Conservation (phyloP, 306 rosid genomes). For the Pyrus pyrifolia region DNA sequence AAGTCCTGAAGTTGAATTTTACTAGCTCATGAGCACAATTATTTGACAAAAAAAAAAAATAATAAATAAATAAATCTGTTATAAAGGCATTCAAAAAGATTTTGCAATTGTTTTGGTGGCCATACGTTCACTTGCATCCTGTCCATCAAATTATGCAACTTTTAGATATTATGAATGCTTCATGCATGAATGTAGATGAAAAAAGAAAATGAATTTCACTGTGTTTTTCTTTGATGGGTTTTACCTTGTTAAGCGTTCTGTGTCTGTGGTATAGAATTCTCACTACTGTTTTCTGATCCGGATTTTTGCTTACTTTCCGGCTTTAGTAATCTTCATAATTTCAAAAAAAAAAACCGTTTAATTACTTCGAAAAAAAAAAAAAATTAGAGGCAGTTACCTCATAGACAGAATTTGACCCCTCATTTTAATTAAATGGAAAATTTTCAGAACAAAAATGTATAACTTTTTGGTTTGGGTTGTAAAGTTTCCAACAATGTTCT, state of each 20-base stretch:
- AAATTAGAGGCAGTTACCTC: background rate
- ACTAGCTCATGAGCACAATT: background rate
- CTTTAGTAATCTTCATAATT: background rate
- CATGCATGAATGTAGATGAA: background rate
- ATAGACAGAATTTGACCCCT: background rate
- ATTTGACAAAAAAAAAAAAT: background rate
- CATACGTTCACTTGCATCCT: background rate
- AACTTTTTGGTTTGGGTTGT: background rate
- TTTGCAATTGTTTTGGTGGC: background rate
- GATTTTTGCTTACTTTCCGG: background rate
- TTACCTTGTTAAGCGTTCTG: background rate
- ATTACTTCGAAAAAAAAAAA: background rate
- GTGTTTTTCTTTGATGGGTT: background rate
- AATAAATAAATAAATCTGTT: background rate
- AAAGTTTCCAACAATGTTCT: background rate
- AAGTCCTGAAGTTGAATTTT: slow-evolving; percentile 21
- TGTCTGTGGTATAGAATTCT: background rate
- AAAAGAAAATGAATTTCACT: background rate
- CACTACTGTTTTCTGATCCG: slow-evolving; percentile 2
- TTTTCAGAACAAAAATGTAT: background rate
- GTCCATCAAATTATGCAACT: background rate
- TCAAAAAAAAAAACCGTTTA: background rate
- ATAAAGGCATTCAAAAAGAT: background rate
- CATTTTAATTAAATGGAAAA: background rate
- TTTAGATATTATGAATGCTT: background rate